Evolutionary conservation across 495 filamentous ascomycete species (phyloP).

Genomic region (Penicillium daleae): DNA sequence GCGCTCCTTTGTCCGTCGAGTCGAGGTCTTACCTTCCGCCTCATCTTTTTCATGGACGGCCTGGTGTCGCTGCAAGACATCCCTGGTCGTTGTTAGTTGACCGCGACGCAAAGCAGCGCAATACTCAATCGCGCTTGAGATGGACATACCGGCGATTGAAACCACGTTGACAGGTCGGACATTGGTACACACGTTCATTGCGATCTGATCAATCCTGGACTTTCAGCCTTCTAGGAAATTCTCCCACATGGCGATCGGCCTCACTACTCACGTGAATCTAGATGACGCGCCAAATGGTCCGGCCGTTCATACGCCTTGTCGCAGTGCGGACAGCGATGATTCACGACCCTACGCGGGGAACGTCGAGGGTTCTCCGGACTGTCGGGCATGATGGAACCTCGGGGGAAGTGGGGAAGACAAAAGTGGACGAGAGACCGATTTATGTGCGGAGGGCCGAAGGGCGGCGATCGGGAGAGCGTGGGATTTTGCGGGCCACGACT

Average conservation of each 20-base stretch:
- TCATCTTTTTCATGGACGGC: constrained; percentile 26
- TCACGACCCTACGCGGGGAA: constrained; percentile 21
- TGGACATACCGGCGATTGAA: constrained; percentile 29
- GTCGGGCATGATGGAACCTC: constrained; percentile 10
- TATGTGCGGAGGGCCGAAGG: constrained; percentile 2
- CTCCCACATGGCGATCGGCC: background rate
- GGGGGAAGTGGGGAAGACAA: background rate
- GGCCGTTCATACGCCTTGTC: constrained; percentile 30
- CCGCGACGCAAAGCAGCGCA: no score
- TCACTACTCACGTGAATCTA: constrained; percentile 32
- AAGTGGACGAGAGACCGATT: constrained; percentile 1
- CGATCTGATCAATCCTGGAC: constrained; percentile 17
- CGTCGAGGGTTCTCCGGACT: constrained; percentile 18
- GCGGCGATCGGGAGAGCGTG: background rate
- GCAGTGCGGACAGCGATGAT: constrained; percentile 32
- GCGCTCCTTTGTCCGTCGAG: constrained; percentile 19
- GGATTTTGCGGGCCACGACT: constrained; percentile 1
- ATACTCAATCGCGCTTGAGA: background rate
- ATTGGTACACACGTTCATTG: constrained; percentile 29
- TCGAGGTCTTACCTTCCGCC: constrained; percentile 13
- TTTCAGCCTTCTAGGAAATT: background rate
- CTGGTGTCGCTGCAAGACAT: constrained; percentile 33
- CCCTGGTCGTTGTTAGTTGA: constrained; percentile 11
- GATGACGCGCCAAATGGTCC: constrained; percentile 37
- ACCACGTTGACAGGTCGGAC: constrained; percentile 24